phyloP scores from a whole-genome alignment of 345 rosid species.

The Gossypium raimondii region DNA sequence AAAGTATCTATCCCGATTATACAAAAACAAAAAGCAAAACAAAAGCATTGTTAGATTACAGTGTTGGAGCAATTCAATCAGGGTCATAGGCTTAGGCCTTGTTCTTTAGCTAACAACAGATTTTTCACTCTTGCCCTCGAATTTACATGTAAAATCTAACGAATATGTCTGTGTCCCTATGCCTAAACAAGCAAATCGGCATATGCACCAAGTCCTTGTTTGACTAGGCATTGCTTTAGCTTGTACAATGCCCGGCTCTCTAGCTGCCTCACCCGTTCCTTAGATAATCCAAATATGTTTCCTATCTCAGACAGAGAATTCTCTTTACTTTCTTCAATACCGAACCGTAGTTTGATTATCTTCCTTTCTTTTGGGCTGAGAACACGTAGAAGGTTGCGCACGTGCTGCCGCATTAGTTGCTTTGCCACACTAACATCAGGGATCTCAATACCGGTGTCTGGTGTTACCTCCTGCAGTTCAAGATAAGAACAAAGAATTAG shows the following conservation, averaged over 20 bases:
- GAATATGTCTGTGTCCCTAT: neutral
- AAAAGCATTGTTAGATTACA: neutral
- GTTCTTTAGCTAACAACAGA: neutral
- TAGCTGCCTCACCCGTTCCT: constrained; percentile 77
- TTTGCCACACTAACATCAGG: constrained; percentile 57
- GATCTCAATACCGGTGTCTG: constrained; percentile 57
- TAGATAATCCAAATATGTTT: constrained; percentile 49
- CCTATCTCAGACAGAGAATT: constrained; percentile 68
- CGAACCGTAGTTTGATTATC: constrained; percentile 70
- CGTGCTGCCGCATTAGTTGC: constrained; percentile 65
- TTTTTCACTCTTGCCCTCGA: neutral
- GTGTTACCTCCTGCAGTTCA: constrained; percentile 58
- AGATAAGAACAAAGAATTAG: neutral
- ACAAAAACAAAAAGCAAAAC: too few relatives aligned
- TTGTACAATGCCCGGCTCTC: constrained; percentile 69
- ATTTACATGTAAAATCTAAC: neutral
- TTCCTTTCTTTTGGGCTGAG: constrained; percentile 66
- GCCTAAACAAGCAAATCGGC: constrained; percentile 52
- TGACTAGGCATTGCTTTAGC: constrained; percentile 58
- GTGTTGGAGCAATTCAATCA: neutral
- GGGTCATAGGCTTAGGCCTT: neutral
- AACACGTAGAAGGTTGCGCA: constrained; percentile 46
- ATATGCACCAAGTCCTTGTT: constrained; percentile 59
- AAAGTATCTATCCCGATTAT: too few relatives aligned
- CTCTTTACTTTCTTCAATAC: constrained; percentile 62